phyloP scores from a whole-genome alignment of 768 basidiomycete species.

The Polyporus arcularius region DNA sequence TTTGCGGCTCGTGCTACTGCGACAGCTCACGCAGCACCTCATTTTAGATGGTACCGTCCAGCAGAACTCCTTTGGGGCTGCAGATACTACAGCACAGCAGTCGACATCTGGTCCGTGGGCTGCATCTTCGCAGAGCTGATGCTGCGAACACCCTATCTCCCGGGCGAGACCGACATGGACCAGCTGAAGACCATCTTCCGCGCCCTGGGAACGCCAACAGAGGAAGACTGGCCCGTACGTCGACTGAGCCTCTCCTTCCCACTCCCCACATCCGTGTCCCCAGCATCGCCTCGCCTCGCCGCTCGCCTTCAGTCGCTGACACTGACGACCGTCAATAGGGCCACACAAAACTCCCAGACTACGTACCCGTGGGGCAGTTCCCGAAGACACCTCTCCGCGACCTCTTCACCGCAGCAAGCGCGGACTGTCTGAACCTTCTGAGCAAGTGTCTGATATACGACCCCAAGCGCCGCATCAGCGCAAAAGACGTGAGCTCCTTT shows the following conservation, averaged over 20 bases:
- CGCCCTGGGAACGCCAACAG: slow-evolving; percentile 93
- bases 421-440: slow-evolving; percentile 83
- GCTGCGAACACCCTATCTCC: slow-evolving; percentile 92
- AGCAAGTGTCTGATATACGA: slow-evolving; percentile 81
- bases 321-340: slow-evolving; percentile 50
- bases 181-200: slow-evolving; percentile 94
- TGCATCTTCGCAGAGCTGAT: slow-evolving; percentile 98
- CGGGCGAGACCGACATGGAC: slow-evolving; percentile 96
- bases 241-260: background rate
- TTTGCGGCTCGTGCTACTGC: background rate
- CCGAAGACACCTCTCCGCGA: slow-evolving; percentile 81
- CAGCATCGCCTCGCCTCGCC: too few species aligned
- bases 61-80: slow-evolving; percentile 93
- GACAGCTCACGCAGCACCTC: slow-evolving; percentile 1
- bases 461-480: slow-evolving; percentile 78
- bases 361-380: slow-evolving; percentile 82
- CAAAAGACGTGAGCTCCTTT: slow-evolving; percentile 63
- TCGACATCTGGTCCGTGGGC: slow-evolving; percentile 97
- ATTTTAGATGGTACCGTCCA: slow-evolving; percentile 90
- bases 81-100: slow-evolving; percentile 86
- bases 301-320: background rate
- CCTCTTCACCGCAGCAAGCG: slow-evolving; percentile 88
- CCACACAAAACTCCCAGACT: slow-evolving; percentile 88
- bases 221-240: slow-evolving; percentile 93
- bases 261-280: background rate